Conservation (phyloP, 2,329 filamentous ascomycete species). For the Bretziella fagacearum region DNA sequence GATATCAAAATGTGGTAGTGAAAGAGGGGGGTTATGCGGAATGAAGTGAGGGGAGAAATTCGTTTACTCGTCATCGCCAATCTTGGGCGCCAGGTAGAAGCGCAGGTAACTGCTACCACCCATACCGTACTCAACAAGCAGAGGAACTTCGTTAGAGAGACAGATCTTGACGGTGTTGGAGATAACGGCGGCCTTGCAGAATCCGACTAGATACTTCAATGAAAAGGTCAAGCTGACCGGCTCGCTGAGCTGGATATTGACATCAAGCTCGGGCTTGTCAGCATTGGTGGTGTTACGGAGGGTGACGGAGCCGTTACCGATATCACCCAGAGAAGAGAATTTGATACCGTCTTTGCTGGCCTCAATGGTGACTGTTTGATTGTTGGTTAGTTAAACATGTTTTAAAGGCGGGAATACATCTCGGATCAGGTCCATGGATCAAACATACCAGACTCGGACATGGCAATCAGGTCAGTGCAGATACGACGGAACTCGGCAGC, state of each 20-base stretch:
- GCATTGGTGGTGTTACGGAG: conserved; percentile 76
- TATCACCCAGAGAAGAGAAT: conserved; percentile 85
- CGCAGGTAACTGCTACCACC: conserved; percentile 73
- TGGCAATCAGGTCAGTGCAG: conserved; percentile 73
- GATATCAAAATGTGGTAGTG: conserved; percentile 10
- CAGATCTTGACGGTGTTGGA: conserved; percentile 75
- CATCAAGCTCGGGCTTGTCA: conserved; percentile 72
- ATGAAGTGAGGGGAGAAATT: conserved; percentile 4
- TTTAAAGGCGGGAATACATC: no score
- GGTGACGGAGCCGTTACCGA: conserved; percentile 86
- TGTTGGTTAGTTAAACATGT: not conserved
- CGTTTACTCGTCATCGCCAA: conserved; percentile 20
- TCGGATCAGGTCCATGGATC: not conserved
- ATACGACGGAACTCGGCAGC: conserved; percentile 84
- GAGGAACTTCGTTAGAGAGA: conserved; percentile 87
- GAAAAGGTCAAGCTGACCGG: conserved; percentile 92
- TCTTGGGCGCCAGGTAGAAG: conserved; percentile 93
- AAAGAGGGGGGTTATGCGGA: not conserved
- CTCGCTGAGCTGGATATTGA: conserved; percentile 81
- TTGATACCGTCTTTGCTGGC: conserved; percentile 95
- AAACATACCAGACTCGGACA: conserved; percentile 82
- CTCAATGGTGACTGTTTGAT: conserved; percentile 65
- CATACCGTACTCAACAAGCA: conserved; percentile 82
- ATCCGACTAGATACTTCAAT: conserved; percentile 98
- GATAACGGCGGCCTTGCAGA: conserved; percentile 90